Percentiles rank a stretch among this genome's conserved stretches.
Evolutionary conservation across 2,329 filamentous ascomycete genomes (phyloP).

Genomic region (Fusarium siculi): DNA sequence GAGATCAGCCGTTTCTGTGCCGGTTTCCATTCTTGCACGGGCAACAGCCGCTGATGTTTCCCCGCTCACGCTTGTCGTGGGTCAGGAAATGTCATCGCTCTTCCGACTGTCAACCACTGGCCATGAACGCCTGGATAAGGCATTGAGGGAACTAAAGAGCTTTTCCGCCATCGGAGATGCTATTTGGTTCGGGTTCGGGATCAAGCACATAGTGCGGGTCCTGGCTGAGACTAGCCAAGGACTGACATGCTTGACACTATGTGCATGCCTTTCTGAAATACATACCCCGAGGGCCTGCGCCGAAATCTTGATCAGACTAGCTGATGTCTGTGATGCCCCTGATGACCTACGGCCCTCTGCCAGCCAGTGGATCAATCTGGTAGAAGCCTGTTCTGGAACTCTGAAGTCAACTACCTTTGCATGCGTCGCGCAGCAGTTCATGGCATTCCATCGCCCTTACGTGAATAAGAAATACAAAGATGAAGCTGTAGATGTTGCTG

Average conservation of each 20-base stretch:
- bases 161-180: neutral
- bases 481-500: accelerated
- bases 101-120: neutral
- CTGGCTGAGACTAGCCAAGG: neutral
- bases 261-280: neutral
- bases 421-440: neutral
- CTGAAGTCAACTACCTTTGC: accelerated
- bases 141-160: too few relatives aligned
- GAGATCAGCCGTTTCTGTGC: accelerated
- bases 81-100: neutral
- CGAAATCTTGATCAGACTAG: neutral
- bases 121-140: too few relatives aligned
- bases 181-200: accelerated
- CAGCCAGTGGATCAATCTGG: accelerated
- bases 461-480: accelerated
- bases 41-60: neutral
- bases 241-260: accelerated
- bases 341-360: accelerated
- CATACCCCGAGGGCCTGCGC: accelerated
- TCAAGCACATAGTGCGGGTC: neutral
- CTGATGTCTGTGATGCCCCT: accelerated
- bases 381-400: neutral
- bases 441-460: accelerated
- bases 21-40: neutral
- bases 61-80: accelerated